Evolutionary conservation across 2,329 filamentous ascomycete genomes (phyloP), one percentile per base, ranked within the genome.

Genomic region (Chaetomiaceae sp.): DNA sequence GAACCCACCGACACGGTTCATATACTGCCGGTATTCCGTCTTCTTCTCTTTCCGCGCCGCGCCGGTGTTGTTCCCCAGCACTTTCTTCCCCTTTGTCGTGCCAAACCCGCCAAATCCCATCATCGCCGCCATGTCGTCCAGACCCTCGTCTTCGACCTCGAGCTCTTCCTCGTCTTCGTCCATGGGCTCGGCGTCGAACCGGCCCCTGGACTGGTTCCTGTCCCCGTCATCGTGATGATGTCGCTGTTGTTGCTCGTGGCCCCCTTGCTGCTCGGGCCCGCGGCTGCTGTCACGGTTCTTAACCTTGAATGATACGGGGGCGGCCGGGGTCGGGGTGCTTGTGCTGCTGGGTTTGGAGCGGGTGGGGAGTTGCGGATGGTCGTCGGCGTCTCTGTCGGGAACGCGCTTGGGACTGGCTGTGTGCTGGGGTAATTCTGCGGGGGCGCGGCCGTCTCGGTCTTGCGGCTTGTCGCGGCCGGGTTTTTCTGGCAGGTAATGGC

Each of bases 21-120:
- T 99, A 70, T 99, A 99, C 78, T 99, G 93, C 60, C 93, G 79
- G 65, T 96, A 97, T 74, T 95, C 82, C 13, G 85, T 87, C 81
- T 89, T 91, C 82, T 96, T 96, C 72, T 93, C 89, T 76, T 93
- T 96, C 59, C 85, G 76, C 46, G 96, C 83, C 0, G 76, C 89
- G 49, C 87, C 91, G 37, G 85, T 82, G 64, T 90, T 83, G 65
- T 99, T 99, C 2, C 93, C 93, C 0, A 81, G 78, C 1, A 99
- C 84, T 65, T 96, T 95, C 48, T 86, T 89, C 54, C 87, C 83
- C 70, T 97, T 95, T 17, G 93, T 97, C 20, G 82, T 84, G 51
- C 83, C 85, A 70, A 97, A 99, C 1, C 79, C 81, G 16, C 83
- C 83, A 64, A 99, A 96, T 2, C 93, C 93, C 87, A 99, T 91